Evolutionary conservation across 2,329 filamentous ascomycete species (phyloP).

Genomic region (Scleromitrula shiraiana): DNA sequence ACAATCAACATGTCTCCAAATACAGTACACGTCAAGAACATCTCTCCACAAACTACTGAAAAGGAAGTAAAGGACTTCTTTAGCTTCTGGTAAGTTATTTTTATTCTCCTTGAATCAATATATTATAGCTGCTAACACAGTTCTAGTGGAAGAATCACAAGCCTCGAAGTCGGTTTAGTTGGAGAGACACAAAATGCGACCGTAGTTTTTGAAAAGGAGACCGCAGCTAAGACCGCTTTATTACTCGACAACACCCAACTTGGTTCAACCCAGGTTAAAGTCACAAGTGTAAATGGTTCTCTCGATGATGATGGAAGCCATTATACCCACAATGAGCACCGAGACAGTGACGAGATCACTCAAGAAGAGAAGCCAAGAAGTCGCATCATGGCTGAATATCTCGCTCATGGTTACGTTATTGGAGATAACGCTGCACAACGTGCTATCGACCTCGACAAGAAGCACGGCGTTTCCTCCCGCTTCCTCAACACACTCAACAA

Average conservation of each 20-base stretch:
- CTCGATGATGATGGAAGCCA: slow-evolving; percentile 51
- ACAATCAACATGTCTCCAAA: slow-evolving; percentile 25
- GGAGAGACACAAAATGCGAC: slow-evolving; percentile 71
- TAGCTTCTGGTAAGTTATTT: slow-evolving; percentile 71
- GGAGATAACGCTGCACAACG: slow-evolving; percentile 64
- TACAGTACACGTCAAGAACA: slow-evolving; percentile 85
- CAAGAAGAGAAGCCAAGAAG: slow-evolving; percentile 97
- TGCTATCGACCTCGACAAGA: slow-evolving; percentile 80
- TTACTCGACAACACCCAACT: slow-evolving; percentile 96
- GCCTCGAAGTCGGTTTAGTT: slow-evolving; percentile 63
- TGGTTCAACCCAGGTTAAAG: slow-evolving; percentile 73
- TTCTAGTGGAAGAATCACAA: slow-evolving; percentile 78
- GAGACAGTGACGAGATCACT: slow-evolving; percentile 61
- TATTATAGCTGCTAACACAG: slow-evolving; percentile 16
- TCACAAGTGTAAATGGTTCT: slow-evolving; percentile 58
- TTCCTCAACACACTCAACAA: slow-evolving; percentile 70
- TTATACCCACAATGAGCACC: slow-evolving; percentile 46
- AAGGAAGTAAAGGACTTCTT: slow-evolving; percentile 96
- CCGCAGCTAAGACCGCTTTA: slow-evolving; percentile 91
- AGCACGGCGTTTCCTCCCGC: slow-evolving; percentile 74
- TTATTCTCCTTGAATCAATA: neutral
- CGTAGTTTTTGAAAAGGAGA: slow-evolving; percentile 96
- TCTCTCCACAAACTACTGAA: slow-evolving; percentile 72
- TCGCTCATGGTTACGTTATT: slow-evolving; percentile 84
- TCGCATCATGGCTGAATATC: slow-evolving; percentile 91